A percentile compares a stretch with the other conserved stretches of the same genome.
These are phyloP conservation scores for Lecanoromycetidae sp. DNA, from an alignment of 2,329 filamentous ascomycete species.

Conservation along the genomic window DNA sequence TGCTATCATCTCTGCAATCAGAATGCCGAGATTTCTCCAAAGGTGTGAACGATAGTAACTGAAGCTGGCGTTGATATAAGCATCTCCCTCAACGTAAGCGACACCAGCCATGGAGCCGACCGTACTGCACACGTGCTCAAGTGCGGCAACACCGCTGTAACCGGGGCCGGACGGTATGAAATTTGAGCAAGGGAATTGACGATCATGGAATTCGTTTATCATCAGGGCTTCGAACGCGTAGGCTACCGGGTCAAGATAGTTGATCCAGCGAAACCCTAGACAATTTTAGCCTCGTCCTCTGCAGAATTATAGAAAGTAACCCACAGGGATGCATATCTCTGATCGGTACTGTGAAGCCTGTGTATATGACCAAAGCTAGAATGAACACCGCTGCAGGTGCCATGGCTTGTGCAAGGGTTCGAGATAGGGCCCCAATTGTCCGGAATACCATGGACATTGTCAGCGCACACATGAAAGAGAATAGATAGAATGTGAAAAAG, in stretches of 20 bases:
- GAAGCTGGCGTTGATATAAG: constrained; percentile 46
- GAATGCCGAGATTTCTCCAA: constrained; percentile 59
- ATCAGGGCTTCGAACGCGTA: constrained; percentile 54
- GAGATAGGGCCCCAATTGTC: constrained; percentile 46
- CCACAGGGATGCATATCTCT: constrained; percentile 33
- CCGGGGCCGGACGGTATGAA: constrained; percentile 19
- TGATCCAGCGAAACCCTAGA: constrained; percentile 53
- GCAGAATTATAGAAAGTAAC: background rate
- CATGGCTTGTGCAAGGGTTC: constrained; percentile 52
- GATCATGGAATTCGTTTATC: constrained; percentile 41
- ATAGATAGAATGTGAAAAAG: constrained; percentile 54
- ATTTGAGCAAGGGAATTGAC: constrained; percentile 12
- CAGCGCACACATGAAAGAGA: constrained; percentile 48
- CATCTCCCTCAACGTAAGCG: constrained; percentile 46
- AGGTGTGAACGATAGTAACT: constrained; percentile 45
- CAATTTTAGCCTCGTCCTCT: constrained; percentile 17
- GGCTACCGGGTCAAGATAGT: constrained; percentile 51
- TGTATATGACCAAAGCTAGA: constrained; percentile 51
- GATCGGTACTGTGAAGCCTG: constrained; percentile 51
- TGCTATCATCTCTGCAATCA: constrained; percentile 42
- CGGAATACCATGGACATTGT: constrained; percentile 48
- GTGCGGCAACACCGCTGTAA: constrained; percentile 22
- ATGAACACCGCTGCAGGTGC: constrained; percentile 42
- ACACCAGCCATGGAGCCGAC: constrained; percentile 45
- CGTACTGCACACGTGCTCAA: constrained; percentile 28